Evolutionary conservation across 2,329 filamentous ascomycete species (phyloP).

Genomic region (Achaetomium macrosporum): DNA sequence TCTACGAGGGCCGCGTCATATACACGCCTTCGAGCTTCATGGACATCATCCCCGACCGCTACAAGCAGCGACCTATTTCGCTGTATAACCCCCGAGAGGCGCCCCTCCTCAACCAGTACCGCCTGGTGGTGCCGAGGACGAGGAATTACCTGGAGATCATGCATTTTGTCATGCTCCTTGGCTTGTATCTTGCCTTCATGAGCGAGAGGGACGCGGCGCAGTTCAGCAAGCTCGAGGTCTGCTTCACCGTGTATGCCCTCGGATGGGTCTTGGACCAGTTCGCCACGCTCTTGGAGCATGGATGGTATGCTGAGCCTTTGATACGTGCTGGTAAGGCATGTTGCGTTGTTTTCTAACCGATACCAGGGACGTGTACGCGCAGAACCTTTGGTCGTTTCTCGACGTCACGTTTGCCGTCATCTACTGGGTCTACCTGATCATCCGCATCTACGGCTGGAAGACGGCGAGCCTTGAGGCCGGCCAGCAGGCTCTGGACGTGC

Average conservation of each 20-base stretch:
- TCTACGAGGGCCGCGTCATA: conserved; percentile 73
- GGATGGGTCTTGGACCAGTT: conserved; percentile 78
- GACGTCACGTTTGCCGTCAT: conserved; percentile 73
- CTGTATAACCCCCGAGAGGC: conserved; percentile 72
- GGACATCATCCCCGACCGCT: conserved; percentile 78
- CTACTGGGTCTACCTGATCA: conserved; percentile 60
- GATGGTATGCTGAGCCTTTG: conserved; percentile 39
- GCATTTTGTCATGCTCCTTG: conserved; percentile 66
- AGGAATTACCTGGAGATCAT: conserved; percentile 68
- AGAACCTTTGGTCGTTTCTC: conserved; percentile 84
- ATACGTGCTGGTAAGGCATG: no score
- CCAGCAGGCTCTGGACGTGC: conserved; percentile 68
- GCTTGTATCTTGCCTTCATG: conserved; percentile 69
- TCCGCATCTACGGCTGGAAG: conserved; percentile 61
- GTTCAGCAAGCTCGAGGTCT: conserved; percentile 54
- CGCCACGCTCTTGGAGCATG: conserved; percentile 70
- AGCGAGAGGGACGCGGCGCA: conserved; percentile 53
- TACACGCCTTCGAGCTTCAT: conserved; percentile 79
- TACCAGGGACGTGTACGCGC: conserved; percentile 69
- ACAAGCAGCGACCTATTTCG: conserved; percentile 77
- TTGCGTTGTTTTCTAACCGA: background rate
- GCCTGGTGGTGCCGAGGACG: conserved; percentile 73
- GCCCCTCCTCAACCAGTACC: conserved; percentile 76
- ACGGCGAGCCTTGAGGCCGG: conserved; percentile 42
- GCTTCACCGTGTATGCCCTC: conserved; percentile 67